These are phyloP conservation scores for Dimocarpus longan DNA, from an alignment of 345 rosid species.

Conservation along the genomic window DNA sequence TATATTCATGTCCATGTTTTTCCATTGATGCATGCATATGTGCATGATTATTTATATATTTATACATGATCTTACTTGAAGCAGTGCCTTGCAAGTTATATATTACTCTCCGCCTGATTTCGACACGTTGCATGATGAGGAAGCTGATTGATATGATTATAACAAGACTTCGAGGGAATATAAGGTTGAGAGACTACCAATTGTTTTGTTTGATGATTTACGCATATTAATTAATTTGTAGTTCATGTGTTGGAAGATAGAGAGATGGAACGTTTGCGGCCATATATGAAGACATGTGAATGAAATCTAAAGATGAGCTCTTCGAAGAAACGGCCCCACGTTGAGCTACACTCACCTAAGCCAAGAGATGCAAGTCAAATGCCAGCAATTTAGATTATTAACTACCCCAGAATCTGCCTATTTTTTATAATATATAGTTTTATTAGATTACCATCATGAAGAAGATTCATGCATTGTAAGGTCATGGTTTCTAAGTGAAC, in stretches of 20 bases:
- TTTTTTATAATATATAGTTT: background rate
- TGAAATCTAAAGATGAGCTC: constrained; percentile 13
- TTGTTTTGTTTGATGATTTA: background rate
- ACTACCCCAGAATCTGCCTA: constrained; percentile 28
- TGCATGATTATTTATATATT: background rate
- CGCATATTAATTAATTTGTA: background rate
- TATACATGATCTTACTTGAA: background rate
- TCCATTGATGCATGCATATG: background rate
- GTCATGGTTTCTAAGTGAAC: constrained; percentile 13
- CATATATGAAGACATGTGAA: constrained; percentile 8
- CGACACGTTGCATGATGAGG: constrained; percentile 4
- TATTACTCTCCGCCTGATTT: background rate
- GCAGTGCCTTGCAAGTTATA: constrained; percentile 9
- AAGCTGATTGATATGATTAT: background rate
- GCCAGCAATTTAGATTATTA: constrained; percentile 38
- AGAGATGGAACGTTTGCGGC: background rate
- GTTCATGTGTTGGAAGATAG: background rate
- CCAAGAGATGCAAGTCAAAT: constrained; percentile 41
- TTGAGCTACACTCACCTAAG: constrained; percentile 36
- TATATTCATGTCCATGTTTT: background rate
- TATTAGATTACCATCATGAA: background rate
- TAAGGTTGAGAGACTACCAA: background rate
- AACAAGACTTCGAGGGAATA: too few relatives aligned
- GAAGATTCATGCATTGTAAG: constrained; percentile 7
- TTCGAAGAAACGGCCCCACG: constrained; percentile 35